Evolutionary conservation across 495 filamentous ascomycete genomes (phyloP).

Genomic region (Xylaria venustula): DNA sequence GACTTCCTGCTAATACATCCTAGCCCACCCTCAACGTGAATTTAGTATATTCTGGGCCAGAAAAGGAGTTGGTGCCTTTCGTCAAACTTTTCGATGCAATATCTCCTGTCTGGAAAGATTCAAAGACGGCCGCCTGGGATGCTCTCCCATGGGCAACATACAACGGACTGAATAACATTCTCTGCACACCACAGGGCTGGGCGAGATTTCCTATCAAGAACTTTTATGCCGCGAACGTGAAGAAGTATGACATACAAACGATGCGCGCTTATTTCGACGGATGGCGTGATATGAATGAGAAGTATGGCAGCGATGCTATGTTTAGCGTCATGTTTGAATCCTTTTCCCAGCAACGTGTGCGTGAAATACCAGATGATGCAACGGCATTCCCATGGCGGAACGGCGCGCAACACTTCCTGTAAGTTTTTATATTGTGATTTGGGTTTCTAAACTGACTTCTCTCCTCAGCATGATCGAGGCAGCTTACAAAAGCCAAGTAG

Average conservation of each 20-base stretch:
- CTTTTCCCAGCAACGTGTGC: background rate
- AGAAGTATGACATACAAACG: background rate
- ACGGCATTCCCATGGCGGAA: background rate
- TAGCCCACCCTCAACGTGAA: background rate
- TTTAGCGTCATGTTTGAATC: slow-evolving; percentile 1
- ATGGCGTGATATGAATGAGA: background rate
- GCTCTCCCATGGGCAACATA: background rate
- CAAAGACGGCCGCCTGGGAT: background rate
- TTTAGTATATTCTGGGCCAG: background rate
- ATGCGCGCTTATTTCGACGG: background rate
- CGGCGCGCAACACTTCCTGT: background rate
- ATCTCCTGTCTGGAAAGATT: background rate
- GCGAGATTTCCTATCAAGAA: slow-evolving; percentile 1
- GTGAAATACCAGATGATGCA: background rate
- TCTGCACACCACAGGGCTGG: background rate
- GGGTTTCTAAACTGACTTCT: too few species aligned
- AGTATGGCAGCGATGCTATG: background rate
- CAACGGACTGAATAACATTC: background rate
- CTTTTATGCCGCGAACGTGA: background rate
- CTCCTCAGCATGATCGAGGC: background rate
- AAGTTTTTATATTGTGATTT: background rate
- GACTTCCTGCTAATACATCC: background rate
- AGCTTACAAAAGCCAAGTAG: background rate
- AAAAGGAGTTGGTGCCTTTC: background rate
- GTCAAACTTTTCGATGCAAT: background rate